These are phyloP conservation scores for Vanilla planifolia DNA, from an alignment of 106 monocot species.

Conservation along the genomic window DNA sequence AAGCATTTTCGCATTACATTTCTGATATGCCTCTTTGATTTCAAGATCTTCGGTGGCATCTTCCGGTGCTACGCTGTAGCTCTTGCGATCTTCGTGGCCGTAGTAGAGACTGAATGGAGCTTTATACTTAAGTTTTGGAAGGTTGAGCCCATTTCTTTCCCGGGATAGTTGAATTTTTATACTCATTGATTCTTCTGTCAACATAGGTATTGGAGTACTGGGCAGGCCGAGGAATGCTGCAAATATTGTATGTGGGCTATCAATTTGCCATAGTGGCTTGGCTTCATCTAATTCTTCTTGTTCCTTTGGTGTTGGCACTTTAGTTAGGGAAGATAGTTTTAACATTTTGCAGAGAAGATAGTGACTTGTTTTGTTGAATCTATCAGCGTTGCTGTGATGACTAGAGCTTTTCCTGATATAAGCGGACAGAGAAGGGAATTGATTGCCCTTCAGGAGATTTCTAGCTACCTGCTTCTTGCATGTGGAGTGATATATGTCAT, in stretches of 20 bases:
- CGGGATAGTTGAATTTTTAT: neutral
- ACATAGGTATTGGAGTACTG: slow-evolving; percentile 81
- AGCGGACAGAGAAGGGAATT: slow-evolving; percentile 32
- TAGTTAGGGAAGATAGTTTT: neutral
- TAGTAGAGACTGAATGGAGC: slow-evolving; percentile 81
- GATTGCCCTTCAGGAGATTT: slow-evolving; percentile 73
- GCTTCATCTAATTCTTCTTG: neutral
- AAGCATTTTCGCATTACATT: neutral
- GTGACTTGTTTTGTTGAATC: slow-evolving; percentile 1
- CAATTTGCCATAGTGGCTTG: neutral
- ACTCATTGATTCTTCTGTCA: neutral
- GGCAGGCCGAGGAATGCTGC: slow-evolving; percentile 89
- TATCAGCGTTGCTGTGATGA: slow-evolving; percentile 92
- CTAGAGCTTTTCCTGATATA: slow-evolving; percentile 75
- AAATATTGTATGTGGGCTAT: slow-evolving; percentile 74
- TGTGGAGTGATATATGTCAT: slow-evolving; percentile 79
- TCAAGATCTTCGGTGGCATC: slow-evolving; percentile 80
- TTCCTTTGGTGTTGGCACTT: neutral
- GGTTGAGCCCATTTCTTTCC: slow-evolving; percentile 21
- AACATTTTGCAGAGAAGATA: neutral
- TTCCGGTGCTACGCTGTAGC: slow-evolving; percentile 94
- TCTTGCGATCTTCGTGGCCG: slow-evolving; percentile 68
- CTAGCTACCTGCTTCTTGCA: slow-evolving; percentile 78
- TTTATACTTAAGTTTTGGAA: slow-evolving; percentile 59
- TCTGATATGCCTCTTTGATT: neutral